Conservation (phyloP, 345 rosid genomes). For the Boechera retrofracta region DNA sequence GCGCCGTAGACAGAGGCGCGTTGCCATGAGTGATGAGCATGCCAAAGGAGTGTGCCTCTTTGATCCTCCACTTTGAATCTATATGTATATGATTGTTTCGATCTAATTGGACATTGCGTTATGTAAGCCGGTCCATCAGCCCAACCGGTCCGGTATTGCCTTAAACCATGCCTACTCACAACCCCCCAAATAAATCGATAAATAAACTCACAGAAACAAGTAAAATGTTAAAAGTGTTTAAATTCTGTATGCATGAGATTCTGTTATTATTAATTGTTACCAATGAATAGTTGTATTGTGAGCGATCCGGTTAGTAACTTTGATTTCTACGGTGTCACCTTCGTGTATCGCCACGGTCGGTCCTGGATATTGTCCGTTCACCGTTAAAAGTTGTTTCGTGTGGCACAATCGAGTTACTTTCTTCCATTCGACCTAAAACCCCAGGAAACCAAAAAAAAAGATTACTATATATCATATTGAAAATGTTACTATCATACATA, state of each 20-base stretch:
- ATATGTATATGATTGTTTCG: conserved; percentile 60
- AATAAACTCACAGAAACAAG: background rate
- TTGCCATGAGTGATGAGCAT: conserved; percentile 72
- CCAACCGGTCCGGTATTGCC: conserved; percentile 69
- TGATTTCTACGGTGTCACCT: conserved; percentile 67
- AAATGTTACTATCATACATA: conserved; percentile 4
- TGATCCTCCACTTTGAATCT: conserved; percentile 56
- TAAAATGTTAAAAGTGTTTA: background rate
- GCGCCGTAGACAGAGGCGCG: conserved; percentile 70
- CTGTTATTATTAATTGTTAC: conserved; percentile 27
- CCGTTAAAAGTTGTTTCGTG: conserved; percentile 62
- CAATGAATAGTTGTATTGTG: conserved; percentile 67
- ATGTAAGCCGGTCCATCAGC: conserved; percentile 75
- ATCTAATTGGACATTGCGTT: conserved; percentile 68
- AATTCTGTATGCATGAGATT: conserved; percentile 35
- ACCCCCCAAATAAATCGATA: background rate
- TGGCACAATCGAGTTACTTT: conserved; percentile 62
- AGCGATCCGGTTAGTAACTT: conserved; percentile 57
- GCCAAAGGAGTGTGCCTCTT: conserved; percentile 74
- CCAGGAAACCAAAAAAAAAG: background rate
- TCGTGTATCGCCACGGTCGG: conserved; percentile 68
- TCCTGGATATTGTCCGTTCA: conserved; percentile 72
- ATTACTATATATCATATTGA: background rate
- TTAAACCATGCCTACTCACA: conserved; percentile 63
- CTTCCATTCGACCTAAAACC: conserved; percentile 55